Conservation (phyloP, 306 rosid genomes). For the Ammopiptanthus mongolicus region DNA sequence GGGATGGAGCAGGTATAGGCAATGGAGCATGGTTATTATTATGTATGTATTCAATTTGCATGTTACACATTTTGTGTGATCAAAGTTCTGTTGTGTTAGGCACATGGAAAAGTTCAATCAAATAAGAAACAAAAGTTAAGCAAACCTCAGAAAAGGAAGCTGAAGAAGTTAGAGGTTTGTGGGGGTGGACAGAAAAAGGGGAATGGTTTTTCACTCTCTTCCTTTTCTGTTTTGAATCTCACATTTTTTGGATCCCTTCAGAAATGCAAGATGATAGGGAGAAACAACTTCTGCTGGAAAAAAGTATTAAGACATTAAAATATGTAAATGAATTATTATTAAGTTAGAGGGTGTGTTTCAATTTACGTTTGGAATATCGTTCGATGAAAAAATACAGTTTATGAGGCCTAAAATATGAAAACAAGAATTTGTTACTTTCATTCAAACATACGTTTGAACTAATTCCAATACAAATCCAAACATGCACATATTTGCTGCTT, state of each 20-base stretch:
- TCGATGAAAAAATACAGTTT: too few relatives aligned
- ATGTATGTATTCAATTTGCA: background rate
- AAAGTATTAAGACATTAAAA: slow-evolving; percentile 64
- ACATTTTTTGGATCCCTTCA: slow-evolving; percentile 12
- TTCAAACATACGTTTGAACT: too few relatives aligned
- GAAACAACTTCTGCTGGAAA: slow-evolving; percentile 45
- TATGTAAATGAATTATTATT: slow-evolving; percentile 26
- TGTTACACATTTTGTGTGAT: background rate
- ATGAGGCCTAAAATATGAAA: too few relatives aligned
- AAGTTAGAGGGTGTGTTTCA: too few relatives aligned
- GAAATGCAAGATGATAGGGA: slow-evolving; percentile 61
- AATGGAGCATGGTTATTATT: background rate
- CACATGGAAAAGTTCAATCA: slow-evolving; percentile 20
- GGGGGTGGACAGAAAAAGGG: background rate
- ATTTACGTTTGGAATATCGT: too few relatives aligned
- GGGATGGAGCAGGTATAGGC: slow-evolving; percentile 37
- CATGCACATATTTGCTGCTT: background rate
- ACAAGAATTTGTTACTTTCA: too few relatives aligned
- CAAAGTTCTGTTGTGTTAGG: slow-evolving; percentile 29
- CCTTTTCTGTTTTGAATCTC: slow-evolving; percentile 7
- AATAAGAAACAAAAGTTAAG: slow-evolving; percentile 50
- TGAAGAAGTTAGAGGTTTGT: slow-evolving; percentile 73
- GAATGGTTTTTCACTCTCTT: slow-evolving; percentile 14
- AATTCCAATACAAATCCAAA: too few relatives aligned
- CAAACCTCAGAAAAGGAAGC: slow-evolving; percentile 67